Conservation (phyloP, 2,329 filamentous ascomycete genomes). For the Sclerotinia borealis region DNA sequence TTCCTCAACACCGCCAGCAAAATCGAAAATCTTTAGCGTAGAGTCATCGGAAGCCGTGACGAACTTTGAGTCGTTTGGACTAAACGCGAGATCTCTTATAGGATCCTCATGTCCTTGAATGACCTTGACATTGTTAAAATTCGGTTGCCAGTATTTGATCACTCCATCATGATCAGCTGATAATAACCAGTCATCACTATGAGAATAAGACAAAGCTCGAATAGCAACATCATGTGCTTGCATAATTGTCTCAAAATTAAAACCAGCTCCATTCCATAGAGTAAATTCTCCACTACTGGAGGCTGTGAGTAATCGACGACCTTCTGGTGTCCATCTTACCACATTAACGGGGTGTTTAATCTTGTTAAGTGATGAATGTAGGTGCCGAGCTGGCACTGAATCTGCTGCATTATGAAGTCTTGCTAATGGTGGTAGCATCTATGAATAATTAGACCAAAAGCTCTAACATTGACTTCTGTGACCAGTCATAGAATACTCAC, state of each 20-base stretch:
- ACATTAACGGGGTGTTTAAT: conserved; percentile 97
- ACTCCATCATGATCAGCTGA: conserved; percentile 92
- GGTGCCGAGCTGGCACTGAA: conserved; percentile 85
- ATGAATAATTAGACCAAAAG: conserved; percentile 16
- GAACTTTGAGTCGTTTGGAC: conserved; percentile 91
- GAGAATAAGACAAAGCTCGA: conserved; percentile 77
- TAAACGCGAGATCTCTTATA: conserved; percentile 86
- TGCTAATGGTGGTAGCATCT: conserved; percentile 85
- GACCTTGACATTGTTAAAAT: conserved; percentile 97
- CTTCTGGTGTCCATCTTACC: conserved; percentile 95
- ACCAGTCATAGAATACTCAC: conserved; percentile 43
- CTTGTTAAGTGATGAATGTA: conserved; percentile 98
- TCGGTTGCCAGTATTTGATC: conserved; percentile 98
- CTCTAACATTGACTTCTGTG: background rate
- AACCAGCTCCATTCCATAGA: conserved; percentile 96
- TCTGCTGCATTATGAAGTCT: conserved; percentile 70
- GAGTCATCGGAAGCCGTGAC: conserved; percentile 94
- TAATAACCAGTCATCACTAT: conserved; percentile 94
- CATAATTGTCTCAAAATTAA: conserved; percentile 99
- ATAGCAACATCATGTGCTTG: conserved; percentile 91
- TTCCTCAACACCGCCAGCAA: conserved; percentile 78
- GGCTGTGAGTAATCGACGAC: conserved; percentile 81
- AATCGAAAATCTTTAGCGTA: conserved; percentile 92
- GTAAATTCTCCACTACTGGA: conserved; percentile 98
- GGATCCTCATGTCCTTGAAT: conserved; percentile 87